Evolutionary conservation across 1,284 basidiomycete species (phyloP).

Genomic region (Trichosporon asahii): DNA sequence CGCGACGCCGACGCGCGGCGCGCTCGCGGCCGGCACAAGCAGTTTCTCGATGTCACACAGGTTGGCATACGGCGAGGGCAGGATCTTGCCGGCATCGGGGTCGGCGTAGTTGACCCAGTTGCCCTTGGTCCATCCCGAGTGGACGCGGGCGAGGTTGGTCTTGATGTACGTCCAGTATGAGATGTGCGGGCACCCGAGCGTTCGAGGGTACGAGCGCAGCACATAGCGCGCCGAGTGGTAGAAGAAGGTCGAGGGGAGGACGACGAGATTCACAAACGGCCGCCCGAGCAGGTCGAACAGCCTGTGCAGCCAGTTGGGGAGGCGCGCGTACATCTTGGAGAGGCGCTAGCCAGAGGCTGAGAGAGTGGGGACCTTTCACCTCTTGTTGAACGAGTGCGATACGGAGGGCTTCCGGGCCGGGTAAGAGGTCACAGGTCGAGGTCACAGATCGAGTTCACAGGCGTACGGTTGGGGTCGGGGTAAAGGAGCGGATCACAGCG

Average conservation of each 20-base stretch:
- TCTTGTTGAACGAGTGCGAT: background rate
- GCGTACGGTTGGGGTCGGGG: background rate
- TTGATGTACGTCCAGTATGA: constrained; percentile 5
- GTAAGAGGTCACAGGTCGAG: background rate
- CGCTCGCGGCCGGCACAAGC: background rate
- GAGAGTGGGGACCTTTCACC: background rate
- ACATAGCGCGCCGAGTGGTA: constrained; percentile 13
- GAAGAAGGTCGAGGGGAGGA: constrained; percentile 8
- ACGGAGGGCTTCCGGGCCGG: background rate
- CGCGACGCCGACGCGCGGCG: constrained; percentile 7
- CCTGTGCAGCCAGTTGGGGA: constrained; percentile 10
- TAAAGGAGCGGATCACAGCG: background rate
- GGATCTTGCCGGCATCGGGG: background rate
- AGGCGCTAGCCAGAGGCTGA: background rate
- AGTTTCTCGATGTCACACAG: constrained; percentile 3
- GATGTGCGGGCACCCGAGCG: background rate
- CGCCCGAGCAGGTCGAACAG: constrained; percentile 8
- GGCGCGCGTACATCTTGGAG: constrained; percentile 6
- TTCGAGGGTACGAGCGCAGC: background rate
- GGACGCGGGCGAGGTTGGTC: constrained; percentile 10
- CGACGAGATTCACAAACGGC: background rate
- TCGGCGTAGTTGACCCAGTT: constrained; percentile 12
- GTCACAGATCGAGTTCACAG: background rate
- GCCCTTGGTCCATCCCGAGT: background rate
- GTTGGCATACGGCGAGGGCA: background rate